phyloP scores from a whole-genome alignment of 345 rosid genomes.

The Brassica rapa region DNA sequence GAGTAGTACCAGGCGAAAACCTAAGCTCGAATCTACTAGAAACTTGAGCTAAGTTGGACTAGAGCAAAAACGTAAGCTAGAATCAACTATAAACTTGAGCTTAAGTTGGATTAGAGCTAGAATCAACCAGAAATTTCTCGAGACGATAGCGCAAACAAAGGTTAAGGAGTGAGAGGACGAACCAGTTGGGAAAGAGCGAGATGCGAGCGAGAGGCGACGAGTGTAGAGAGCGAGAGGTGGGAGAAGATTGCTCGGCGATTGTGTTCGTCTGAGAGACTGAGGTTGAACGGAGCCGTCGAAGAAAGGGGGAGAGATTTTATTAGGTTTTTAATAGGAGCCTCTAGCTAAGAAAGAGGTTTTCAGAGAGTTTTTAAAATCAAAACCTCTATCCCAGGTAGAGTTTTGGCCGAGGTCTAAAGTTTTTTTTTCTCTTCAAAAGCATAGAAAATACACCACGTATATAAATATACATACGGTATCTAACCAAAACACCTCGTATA shows the following conservation, averaged over 20 bases:
- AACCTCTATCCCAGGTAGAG: not conserved
- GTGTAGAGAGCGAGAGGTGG: not conserved
- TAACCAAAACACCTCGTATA: not conserved
- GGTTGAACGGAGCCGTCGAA: conserved; percentile 21
- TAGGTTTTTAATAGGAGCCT: conserved; percentile 20
- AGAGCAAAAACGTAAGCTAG: conserved; percentile 11
- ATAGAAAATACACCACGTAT: too few relatives aligned
- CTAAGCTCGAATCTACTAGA: not conserved
- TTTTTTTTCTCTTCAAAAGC: too few relatives aligned
- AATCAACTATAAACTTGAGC: not conserved
- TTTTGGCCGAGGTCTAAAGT: too few relatives aligned
- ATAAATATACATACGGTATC: not conserved
- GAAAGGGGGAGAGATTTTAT: conserved; percentile 1
- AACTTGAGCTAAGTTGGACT: not conserved
- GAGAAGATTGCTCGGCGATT: conserved; percentile 4
- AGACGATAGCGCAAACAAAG: not conserved
- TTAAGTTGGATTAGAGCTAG: not conserved
- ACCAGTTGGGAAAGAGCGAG: not conserved
- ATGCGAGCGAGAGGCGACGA: not conserved
- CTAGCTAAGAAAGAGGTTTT: not conserved
- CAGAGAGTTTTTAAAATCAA: not conserved
- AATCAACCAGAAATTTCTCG: not conserved
- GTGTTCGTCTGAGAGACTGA: conserved; percentile 17
- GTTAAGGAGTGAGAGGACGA: conserved; percentile 10
- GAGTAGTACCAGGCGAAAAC: not conserved